These are phyloP conservation scores for Rhizophora mangle DNA, from an alignment of 345 rosid genomes.

Conservation along the genomic window DNA sequence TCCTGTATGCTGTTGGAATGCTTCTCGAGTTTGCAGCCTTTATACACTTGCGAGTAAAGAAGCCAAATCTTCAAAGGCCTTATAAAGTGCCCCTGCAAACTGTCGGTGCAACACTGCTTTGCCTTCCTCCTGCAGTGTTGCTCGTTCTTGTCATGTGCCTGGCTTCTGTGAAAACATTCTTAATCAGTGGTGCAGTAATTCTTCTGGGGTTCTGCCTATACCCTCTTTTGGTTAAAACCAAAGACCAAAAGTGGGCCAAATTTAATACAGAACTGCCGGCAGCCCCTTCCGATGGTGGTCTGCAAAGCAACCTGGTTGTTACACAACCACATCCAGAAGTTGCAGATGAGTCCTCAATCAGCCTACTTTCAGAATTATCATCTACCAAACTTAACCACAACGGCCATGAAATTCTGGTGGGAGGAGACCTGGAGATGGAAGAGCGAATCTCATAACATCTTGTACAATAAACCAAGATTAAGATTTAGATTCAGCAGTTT, in stretches of 20 bases:
- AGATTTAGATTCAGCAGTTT: too few species aligned
- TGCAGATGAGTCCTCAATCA: slow-evolving; percentile 47
- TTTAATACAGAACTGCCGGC: slow-evolving; percentile 34
- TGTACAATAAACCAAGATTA: too few species aligned
- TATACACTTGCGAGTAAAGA: slow-evolving; percentile 64
- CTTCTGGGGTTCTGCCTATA: slow-evolving; percentile 56
- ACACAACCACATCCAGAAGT: slow-evolving; percentile 30
- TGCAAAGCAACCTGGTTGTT: slow-evolving; percentile 15
- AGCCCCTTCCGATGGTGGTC: slow-evolving; percentile 1
- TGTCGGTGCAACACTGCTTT: slow-evolving; percentile 53
- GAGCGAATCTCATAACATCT: background rate
- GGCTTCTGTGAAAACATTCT: slow-evolving; percentile 57
- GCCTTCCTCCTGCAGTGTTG: slow-evolving; percentile 68
- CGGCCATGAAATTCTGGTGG: slow-evolving; percentile 14
- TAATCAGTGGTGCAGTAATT: slow-evolving; percentile 58
- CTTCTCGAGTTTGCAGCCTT: slow-evolving; percentile 88
- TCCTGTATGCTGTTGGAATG: slow-evolving; percentile 81
- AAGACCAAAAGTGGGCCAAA: slow-evolving; percentile 46
- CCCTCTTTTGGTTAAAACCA: slow-evolving; percentile 49
- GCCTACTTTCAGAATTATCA: slow-evolving; percentile 38
- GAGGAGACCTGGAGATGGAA: slow-evolving; percentile 21
- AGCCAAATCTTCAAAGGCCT: slow-evolving; percentile 71
- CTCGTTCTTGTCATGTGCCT: slow-evolving; percentile 78
- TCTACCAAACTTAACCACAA: slow-evolving; percentile 12
- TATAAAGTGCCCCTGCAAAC: slow-evolving; percentile 69